Percentiles rank a stretch among this genome's conserved stretches.
These are phyloP conservation scores for Delitschia confertaspora DNA, from an alignment of 495 filamentous ascomycete genomes.

Conservation along the genomic window DNA sequence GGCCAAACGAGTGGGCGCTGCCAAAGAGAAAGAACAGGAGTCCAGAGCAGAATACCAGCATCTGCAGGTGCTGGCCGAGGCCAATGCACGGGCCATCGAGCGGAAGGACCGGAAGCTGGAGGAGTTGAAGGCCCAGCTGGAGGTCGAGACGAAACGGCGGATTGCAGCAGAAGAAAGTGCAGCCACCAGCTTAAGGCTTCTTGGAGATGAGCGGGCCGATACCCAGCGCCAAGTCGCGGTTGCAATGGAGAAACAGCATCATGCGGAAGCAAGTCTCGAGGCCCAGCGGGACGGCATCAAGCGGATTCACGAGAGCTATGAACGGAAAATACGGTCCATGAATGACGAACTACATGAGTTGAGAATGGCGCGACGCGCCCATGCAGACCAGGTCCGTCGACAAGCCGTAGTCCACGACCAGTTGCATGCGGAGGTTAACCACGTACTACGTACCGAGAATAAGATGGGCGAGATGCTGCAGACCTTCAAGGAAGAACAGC, in stretches of 20 bases:
- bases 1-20: constrained; percentile 10
- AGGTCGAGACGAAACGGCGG: constrained; percentile 15
- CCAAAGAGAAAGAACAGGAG: constrained; percentile 16
- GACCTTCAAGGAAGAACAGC: constrained; percentile 21
- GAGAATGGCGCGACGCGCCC: constrained; percentile 8
- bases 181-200: constrained; percentile 15
- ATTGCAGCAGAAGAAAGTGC: constrained; percentile 20
- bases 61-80: constrained; percentile 21
- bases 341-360: constrained; percentile 16
- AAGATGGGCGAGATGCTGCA: constrained; percentile 19
- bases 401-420: constrained; percentile 25
- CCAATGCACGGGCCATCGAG: constrained; percentile 22
- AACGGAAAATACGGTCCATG: constrained; percentile 14
- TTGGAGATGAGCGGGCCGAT: constrained; percentile 20
- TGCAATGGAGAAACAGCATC: constrained; percentile 18
- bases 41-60: constrained; percentile 18
- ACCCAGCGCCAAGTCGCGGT: constrained; percentile 21
- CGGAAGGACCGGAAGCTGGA: constrained; percentile 26
- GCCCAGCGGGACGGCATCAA: constrained; percentile 20
- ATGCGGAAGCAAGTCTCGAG: constrained; percentile 21
- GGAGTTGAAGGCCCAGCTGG: constrained; percentile 23
- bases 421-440: constrained; percentile 13
- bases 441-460: constrained; percentile 10
- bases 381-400: constrained; percentile 19
- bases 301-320: constrained; percentile 20